These are phyloP conservation scores for Neurospora sp. DNA, from an alignment of 495 filamentous ascomycete genomes.

Conservation along the genomic window DNA sequence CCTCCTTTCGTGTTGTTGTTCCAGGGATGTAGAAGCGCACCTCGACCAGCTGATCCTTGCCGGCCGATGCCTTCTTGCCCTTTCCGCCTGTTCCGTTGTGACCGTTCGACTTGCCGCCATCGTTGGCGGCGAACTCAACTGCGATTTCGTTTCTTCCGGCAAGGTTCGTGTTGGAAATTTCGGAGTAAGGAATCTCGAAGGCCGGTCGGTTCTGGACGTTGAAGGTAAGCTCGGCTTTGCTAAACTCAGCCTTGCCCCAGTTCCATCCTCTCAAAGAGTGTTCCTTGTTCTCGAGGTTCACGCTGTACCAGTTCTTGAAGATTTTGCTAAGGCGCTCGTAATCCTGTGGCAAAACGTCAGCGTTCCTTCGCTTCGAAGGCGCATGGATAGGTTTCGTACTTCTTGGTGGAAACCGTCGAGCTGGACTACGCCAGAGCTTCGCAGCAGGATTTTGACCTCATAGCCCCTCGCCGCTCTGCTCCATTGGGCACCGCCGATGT, in stretches of 20 bases:
- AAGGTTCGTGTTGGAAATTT: constrained; percentile 95
- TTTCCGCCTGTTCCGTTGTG: constrained; percentile 69
- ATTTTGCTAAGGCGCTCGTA: constrained; percentile 79
- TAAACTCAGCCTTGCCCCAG: constrained; percentile 97
- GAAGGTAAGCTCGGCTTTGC: constrained; percentile 88
- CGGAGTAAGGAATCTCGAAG: constrained; percentile 94
- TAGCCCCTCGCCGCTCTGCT: constrained; percentile 85
- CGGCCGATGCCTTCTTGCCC: constrained; percentile 81
- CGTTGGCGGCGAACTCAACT: constrained; percentile 74
- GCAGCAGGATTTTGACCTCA: constrained; percentile 80
- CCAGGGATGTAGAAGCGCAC: constrained; percentile 99
- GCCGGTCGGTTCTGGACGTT: constrained; percentile 95
- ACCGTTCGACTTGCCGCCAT: constrained; percentile 58
- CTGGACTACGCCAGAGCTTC: constrained; percentile 78
- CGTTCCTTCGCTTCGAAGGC: not conserved
- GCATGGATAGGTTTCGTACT: constrained; percentile 33
- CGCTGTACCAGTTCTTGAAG: constrained; percentile 94
- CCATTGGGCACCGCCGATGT: constrained; percentile 84
- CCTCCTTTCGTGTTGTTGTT: constrained; percentile 75
- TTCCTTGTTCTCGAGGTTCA: constrained; percentile 83
- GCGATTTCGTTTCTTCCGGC: constrained; percentile 97
- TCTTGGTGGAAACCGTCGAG: constrained; percentile 92
- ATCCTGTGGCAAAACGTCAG: constrained; percentile 46
- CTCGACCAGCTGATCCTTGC: constrained; percentile 87
- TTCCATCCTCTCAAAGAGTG: constrained; percentile 97